phyloP scores from a whole-genome alignment of 1,139 yeast genomes.

The Debaryomycetaceae sp. region DNA sequence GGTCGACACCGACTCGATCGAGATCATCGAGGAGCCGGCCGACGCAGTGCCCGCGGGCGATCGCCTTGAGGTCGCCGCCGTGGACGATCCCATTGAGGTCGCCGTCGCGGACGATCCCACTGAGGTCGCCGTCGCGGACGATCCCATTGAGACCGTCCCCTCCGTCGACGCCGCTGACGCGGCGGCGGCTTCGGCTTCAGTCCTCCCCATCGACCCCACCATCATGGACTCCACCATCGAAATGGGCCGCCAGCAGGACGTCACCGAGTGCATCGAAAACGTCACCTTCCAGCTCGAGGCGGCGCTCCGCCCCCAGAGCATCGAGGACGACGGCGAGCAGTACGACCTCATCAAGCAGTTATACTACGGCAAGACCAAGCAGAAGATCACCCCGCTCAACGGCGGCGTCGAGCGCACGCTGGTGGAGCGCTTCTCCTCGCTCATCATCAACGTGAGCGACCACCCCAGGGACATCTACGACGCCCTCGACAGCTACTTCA shows the following conservation, averaged over 20 bases:
- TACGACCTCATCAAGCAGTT: constrained; percentile 70
- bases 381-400: constrained; percentile 35
- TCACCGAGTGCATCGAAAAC: constrained; percentile 93
- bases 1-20: constrained; percentile 7
- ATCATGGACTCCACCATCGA: constrained; percentile 71
- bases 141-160: background rate
- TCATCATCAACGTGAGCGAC: constrained; percentile 80
- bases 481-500: constrained; percentile 81
- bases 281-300: constrained; percentile 91
- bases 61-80: constrained; percentile 4
- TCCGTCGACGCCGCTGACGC: background rate
- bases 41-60: too few species aligned
- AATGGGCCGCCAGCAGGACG: constrained; percentile 93
- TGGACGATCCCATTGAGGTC: background rate
- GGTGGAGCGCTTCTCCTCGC: constrained; percentile 71
- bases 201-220: constrained; percentile 42
- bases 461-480: constrained; percentile 88
- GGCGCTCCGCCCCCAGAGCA: constrained; percentile 65
- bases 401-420: constrained; percentile 61
- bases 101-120: constrained; percentile 9
- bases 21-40: constrained; percentile 9
- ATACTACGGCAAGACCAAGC: constrained; percentile 66
- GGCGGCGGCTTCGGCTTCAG: background rate
- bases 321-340: constrained; percentile 79
- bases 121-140: constrained; percentile 1